Conservation (phyloP, 2,329 filamentous ascomycete genomes). For the Arthrobotrys entomopaga region DNA sequence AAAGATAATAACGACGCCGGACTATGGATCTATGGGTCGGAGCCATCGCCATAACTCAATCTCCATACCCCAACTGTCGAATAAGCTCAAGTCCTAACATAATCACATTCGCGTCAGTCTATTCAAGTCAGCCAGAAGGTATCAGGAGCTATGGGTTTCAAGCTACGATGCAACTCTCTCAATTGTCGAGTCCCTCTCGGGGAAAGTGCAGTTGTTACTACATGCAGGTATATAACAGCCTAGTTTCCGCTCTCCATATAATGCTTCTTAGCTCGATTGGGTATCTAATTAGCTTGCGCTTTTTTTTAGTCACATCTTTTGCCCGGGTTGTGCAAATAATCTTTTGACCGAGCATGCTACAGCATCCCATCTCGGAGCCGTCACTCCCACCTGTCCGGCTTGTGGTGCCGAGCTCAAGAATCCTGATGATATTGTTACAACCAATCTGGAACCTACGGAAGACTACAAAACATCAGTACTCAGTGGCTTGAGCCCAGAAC, state of each 20-base stretch:
- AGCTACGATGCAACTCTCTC: conserved; percentile 80
- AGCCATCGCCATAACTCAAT: too few species aligned
- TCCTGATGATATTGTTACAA: conserved; percentile 78
- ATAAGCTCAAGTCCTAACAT: too few species aligned
- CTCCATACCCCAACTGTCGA: too few species aligned
- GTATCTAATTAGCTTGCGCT: not conserved
- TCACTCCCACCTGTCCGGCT: conserved; percentile 72
- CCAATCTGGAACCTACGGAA: conserved; percentile 79
- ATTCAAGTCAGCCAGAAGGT: too few species aligned
- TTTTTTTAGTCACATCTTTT: conserved; percentile 80
- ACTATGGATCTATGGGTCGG: too few species aligned
- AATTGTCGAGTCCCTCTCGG: conserved; percentile 77
- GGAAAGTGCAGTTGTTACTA: conserved; percentile 82
- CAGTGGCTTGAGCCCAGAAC: conserved; percentile 80
- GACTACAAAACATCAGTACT: conserved; percentile 90
- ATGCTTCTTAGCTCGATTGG: not conserved
- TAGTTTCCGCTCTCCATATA: not conserved
- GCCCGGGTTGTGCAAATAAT: conserved; percentile 75
- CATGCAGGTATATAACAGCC: conserved; percentile 70
- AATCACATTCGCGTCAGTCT: too few species aligned
- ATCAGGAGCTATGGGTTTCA: conserved; percentile 58
- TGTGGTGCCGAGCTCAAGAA: conserved; percentile 76
- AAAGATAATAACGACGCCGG: too few species aligned
- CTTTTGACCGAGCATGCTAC: conserved; percentile 71
- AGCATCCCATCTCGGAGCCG: conserved; percentile 61